These are phyloP conservation scores for Trichosporon sp. DNA, from an alignment of 1,284 basidiomycete genomes.

Conservation along the genomic window DNA sequence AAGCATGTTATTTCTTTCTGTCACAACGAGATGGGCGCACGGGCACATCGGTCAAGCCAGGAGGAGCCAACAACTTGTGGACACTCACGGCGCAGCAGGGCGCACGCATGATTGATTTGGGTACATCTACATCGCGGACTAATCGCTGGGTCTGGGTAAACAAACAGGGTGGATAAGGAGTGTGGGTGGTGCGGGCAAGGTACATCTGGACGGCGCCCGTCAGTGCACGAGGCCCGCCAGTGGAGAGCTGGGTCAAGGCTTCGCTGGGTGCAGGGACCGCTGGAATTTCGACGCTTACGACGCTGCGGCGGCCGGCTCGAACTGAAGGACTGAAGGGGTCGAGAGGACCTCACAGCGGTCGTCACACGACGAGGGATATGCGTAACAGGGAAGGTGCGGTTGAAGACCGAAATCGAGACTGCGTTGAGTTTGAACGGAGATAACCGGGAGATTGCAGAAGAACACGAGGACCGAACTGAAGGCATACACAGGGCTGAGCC, in stretches of 20 bases:
- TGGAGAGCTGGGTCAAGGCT: neutral
- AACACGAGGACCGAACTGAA: neutral
- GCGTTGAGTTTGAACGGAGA: neutral
- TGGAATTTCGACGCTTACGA: neutral
- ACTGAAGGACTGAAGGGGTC: neutral
- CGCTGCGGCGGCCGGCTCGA: neutral
- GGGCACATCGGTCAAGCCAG: no score
- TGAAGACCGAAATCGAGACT: neutral
- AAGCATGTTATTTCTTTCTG: neutral
- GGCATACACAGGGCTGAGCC: neutral
- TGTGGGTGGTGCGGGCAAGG: neutral
- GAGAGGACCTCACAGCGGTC: no score
- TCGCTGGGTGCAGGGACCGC: neutral
- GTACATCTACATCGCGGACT: neutral
- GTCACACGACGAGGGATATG: neutral
- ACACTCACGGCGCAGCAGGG: neutral
- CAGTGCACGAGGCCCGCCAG: no score
- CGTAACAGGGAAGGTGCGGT: neutral
- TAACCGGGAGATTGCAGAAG: neutral
- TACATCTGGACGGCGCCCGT: no score
- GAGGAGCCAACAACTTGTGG: no score
- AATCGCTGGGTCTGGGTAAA: neutral
- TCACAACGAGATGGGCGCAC: neutral
- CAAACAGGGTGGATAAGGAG: no score
- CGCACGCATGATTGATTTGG: neutral